Evolutionary conservation across 495 filamentous ascomycete genomes (phyloP).

Genomic region (Trichoderma orchidacearum): DNA sequence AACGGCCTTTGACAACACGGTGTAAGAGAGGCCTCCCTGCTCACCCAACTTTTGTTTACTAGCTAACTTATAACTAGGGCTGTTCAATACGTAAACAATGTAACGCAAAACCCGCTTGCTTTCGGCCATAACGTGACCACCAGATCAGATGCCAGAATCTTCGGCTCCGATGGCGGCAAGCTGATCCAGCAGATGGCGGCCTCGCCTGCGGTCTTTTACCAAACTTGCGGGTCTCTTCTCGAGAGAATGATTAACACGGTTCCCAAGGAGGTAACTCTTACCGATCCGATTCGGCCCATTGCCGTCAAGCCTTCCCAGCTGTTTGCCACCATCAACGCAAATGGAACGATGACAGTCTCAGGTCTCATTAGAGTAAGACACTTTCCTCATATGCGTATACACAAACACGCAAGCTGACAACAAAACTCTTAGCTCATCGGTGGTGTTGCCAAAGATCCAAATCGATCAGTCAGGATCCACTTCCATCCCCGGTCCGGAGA

Average conservation of each 20-base stretch:
- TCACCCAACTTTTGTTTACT: too few species aligned
- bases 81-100: conserved; percentile 4
- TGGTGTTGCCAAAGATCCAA: background rate
- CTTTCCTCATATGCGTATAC: background rate
- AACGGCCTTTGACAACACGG: conserved; percentile 1
- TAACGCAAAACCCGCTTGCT: conserved; percentile 19
- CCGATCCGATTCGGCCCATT: conserved; percentile 1
- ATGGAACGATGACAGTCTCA: conserved; percentile 2
- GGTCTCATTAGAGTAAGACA: conserved; percentile 3
- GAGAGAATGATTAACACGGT: conserved; percentile 8
- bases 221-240: background rate
- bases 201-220: background rate
- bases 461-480: conserved; percentile 2
- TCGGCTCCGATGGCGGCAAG: conserved; percentile 21
- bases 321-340: background rate
- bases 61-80: background rate
- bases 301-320: conserved; percentile 1
- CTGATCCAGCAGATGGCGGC: conserved; percentile 19
- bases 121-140: conserved; percentile 12
- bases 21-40: background rate
- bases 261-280: conserved; percentile 3
- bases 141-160: conserved; percentile 25
- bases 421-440: background rate
- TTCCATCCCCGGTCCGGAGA: background rate
- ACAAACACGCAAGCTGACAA: background rate